These are phyloP conservation scores for Colletotrichum ledebouriae DNA, from an alignment of 2,329 filamentous ascomycete genomes.

Conservation along the genomic window DNA sequence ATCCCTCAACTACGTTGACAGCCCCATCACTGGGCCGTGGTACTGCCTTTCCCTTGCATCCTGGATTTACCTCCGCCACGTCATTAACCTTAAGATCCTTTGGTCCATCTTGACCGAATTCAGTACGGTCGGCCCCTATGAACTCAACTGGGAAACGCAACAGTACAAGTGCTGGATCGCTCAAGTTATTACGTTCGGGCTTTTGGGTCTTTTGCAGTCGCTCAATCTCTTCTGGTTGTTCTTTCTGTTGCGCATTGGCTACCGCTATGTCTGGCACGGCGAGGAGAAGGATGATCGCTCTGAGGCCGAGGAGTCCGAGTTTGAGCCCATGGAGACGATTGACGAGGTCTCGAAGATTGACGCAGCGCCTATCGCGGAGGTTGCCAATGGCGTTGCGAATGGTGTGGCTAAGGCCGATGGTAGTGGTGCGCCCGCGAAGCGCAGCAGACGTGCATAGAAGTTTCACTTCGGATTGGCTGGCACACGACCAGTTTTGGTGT, in stretches of 20 bases:
- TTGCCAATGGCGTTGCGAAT: conserved; percentile 24
- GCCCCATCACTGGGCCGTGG: conserved; percentile 71
- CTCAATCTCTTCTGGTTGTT: conserved; percentile 74
- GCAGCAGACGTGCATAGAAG: conserved; percentile 31
- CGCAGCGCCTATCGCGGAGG: conserved; percentile 22
- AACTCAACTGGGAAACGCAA: conserved; percentile 69
- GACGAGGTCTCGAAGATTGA: conserved; percentile 38
- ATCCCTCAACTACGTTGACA: conserved; percentile 78
- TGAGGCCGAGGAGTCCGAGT: conserved; percentile 65
- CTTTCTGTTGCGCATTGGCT: conserved; percentile 68
- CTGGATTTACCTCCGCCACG: conserved; percentile 81
- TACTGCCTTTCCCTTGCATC: conserved; percentile 74
- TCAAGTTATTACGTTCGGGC: conserved; percentile 64
- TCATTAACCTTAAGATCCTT: conserved; percentile 72
- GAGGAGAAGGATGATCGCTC: conserved; percentile 70
- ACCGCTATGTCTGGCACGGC: conserved; percentile 62
- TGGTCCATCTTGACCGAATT: conserved; percentile 70
- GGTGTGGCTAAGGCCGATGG: conserved; percentile 20
- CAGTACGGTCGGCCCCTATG: conserved; percentile 68
- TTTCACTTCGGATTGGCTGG: conserved; percentile 7
- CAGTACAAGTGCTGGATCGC: conserved; percentile 72
- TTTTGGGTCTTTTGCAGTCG: conserved; percentile 67
- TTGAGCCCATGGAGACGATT: conserved; percentile 48
- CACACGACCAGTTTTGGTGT: background rate
- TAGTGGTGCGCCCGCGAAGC: conserved; percentile 10